Evolutionary conservation across 2,329 filamentous ascomycete genomes (phyloP).

Genomic region (Fusarium nodosum): DNA sequence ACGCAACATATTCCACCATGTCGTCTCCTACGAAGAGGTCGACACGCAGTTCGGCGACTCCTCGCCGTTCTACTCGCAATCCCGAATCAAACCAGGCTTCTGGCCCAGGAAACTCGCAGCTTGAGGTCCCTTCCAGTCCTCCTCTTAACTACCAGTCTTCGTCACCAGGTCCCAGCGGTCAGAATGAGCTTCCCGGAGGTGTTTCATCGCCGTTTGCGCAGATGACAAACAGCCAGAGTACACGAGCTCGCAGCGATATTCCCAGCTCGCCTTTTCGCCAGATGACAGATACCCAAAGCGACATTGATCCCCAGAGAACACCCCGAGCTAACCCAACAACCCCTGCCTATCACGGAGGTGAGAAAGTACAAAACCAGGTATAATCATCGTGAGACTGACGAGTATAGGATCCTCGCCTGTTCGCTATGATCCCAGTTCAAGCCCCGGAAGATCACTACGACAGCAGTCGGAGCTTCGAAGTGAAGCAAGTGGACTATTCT

Average conservation of each 20-base stretch:
- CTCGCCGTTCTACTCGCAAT: slow-evolving; percentile 59
- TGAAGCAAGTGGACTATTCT: slow-evolving; percentile 89
- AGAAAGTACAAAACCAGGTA: slow-evolving; percentile 39
- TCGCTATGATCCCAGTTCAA: slow-evolving; percentile 90
- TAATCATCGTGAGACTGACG: slow-evolving; percentile 21
- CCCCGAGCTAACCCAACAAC: slow-evolving; percentile 75
- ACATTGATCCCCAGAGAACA: slow-evolving; percentile 72
- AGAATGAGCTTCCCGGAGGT: slow-evolving; percentile 53
- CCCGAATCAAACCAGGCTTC: slow-evolving; percentile 59
- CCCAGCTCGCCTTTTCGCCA: slow-evolving; percentile 73
- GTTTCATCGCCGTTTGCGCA: slow-evolving; percentile 69
- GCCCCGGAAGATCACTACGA: slow-evolving; percentile 75
- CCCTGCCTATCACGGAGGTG: slow-evolving; percentile 73
- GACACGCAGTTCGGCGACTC: slow-evolving; percentile 62
- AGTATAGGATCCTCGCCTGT: slow-evolving; percentile 88
- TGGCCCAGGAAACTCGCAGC: slow-evolving; percentile 58
- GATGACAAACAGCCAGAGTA: slow-evolving; percentile 70
- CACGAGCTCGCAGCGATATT: slow-evolving; percentile 53
- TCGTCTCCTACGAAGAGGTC: slow-evolving; percentile 63
- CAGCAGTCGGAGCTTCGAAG: slow-evolving; percentile 80
- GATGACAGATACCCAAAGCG: slow-evolving; percentile 69
- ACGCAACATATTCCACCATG: slow-evolving; percentile 50
- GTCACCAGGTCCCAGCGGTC: slow-evolving; percentile 50
- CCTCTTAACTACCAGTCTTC: slow-evolving; percentile 76
- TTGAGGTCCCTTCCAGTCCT: slow-evolving; percentile 79